Evolutionary conservation across 768 basidiomycete genomes (phyloP), one percentile per base, ranked within the genome.

Genomic region (Boletellus ananiceps): DNA sequence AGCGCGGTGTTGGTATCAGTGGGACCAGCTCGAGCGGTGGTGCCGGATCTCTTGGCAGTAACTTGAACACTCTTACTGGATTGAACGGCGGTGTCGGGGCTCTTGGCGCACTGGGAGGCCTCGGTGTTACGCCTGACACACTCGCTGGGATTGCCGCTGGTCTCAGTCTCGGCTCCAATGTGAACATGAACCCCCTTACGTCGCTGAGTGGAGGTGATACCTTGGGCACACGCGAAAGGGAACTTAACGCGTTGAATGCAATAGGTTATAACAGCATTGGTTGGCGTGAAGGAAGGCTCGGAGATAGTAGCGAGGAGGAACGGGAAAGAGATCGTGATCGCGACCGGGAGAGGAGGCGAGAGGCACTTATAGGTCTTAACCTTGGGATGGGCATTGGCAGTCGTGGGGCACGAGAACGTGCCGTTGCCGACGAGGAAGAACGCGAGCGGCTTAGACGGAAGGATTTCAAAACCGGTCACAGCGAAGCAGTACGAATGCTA

Each of bases 1-100:
- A 95, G 73, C 76, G 91, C 34, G 88, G 88, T 2, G 84, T 92
- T 19, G 89, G 89, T n/a, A 81, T 82, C 5, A 73, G 82, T 16
- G 72, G 72, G 32, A 58, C 56, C 8, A 52, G 49, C 19, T 55
- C 64, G 12, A 60, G 58, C 32, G 54, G 64, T 49, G 68, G 68
- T 39, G 51, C 60, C 48, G 47, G 64, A 41, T 57, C 65, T 51
- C 52, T 61, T 41, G 64, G 66, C 35, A 56, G 35, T 53, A 61
- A 61, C 47, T 32, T 65, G 40, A 52, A 62, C 37, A 46, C 57
- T 48, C 52, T 61, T 14, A 47, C 59, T 31, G 57, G 56, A n/a
- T 36, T 66, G 32, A 63, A 55, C 36, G 57, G 55, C 32, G 63
- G 60, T 34, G 57, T 68, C 8, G 62, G 62, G 16, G 61, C 64